phyloP scores from a whole-genome alignment of 2,329 filamentous ascomycete species.

The Cadophora gregata region DNA sequence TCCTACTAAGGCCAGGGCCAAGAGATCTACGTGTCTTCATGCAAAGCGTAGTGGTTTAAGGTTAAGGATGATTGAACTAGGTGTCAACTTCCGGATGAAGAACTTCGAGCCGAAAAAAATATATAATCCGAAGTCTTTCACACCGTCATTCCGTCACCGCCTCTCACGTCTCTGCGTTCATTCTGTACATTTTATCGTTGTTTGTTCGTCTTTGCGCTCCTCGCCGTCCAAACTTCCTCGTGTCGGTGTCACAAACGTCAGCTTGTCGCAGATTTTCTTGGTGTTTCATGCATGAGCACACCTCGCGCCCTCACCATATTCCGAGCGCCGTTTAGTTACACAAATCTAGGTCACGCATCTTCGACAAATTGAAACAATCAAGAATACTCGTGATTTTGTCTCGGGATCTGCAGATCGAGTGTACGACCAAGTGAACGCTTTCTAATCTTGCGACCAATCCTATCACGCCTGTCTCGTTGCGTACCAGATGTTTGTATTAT shows the following conservation, averaged over 20 bases:
- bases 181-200: not conserved
- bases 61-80: not conserved
- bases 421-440: not conserved
- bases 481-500: no score
- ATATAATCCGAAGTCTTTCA: not conserved
- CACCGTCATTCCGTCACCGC: not conserved
- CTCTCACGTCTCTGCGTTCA: not conserved
- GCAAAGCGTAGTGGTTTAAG: not conserved
- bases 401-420: not conserved
- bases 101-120: not conserved
- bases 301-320: not conserved
- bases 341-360: not conserved
- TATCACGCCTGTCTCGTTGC: not conserved
- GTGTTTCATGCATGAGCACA: not conserved
- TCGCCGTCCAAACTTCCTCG: not conserved
- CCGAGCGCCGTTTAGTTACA: not conserved
- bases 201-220: not conserved
- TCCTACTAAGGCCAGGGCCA: not conserved
- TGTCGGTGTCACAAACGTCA: not conserved
- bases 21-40: not conserved
- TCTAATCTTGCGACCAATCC: no score
- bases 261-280: constrained; percentile 4
- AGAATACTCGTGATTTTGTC: not conserved
- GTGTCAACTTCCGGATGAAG: not conserved
- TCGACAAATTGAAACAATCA: not conserved